phyloP scores from a whole-genome alignment of 106 monocot genomes.

The Allium cepa region DNA sequence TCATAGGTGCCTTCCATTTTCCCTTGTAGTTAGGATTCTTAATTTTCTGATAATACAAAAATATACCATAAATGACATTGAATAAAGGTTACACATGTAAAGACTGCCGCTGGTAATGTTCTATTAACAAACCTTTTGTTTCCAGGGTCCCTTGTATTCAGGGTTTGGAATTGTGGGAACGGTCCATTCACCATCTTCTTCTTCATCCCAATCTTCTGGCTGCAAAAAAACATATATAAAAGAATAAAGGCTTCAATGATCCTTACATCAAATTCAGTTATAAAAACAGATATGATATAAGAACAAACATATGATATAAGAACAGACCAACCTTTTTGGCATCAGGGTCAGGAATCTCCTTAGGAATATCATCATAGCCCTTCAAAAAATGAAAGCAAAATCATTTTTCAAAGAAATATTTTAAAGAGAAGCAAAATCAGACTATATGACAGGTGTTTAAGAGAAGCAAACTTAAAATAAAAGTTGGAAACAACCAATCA shows the following conservation, averaged over 20 bases:
- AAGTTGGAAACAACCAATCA: slow-evolving; percentile 7
- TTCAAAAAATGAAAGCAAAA: slow-evolving; percentile 1
- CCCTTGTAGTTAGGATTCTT: slow-evolving; percentile 78
- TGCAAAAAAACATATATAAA: slow-evolving; percentile 12
- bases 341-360: slow-evolving; percentile 64
- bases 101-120: too few relatives aligned
- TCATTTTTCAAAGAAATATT: background rate
- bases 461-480: too few relatives aligned
- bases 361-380: slow-evolving; percentile 60
- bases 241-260: too few relatives aligned
- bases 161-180: slow-evolving; percentile 38
- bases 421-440: background rate
- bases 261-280: background rate
- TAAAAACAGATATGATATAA: background rate
- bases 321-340: slow-evolving; percentile 45
- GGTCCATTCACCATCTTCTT: slow-evolving; percentile 79
- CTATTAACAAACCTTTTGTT: slow-evolving; percentile 26
- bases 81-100: background rate
- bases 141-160: slow-evolving; percentile 62
- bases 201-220: slow-evolving; percentile 81
- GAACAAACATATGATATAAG: background rate
- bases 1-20: slow-evolving; percentile 75
- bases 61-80: background rate
- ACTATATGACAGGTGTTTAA: background rate
- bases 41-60: slow-evolving; percentile 29